phyloP scores from a whole-genome alignment of 2,329 filamentous ascomycete species.

The Calonectria crousiana region DNA sequence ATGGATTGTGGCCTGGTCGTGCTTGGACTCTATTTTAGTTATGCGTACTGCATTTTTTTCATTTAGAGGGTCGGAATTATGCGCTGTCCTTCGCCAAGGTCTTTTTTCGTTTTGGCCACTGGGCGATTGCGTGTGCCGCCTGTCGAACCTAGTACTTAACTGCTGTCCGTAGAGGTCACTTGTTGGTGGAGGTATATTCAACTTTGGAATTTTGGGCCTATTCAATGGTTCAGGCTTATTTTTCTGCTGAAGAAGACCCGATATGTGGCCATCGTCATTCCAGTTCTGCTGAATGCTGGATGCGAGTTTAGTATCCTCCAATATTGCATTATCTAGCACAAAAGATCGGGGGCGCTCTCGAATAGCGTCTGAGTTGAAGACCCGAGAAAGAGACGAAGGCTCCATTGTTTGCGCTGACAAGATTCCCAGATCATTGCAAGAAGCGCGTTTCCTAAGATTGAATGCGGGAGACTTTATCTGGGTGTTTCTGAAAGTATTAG shows the following conservation, averaged over 20 bases:
- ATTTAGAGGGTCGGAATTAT: not conserved
- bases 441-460: not conserved
- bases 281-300: not conserved
- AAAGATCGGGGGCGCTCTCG: not conserved
- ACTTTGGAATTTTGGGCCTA: no score
- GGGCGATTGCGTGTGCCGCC: no score
- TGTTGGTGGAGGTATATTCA: no score
- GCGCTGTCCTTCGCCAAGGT: not conserved
- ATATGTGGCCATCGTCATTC: not conserved
- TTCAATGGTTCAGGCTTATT: not conserved
- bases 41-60: not conserved
- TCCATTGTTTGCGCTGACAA: not conserved
- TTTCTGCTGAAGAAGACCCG: no score
- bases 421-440: not conserved
- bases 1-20: not conserved
- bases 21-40: not conserved
- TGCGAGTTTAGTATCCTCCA: not conserved
- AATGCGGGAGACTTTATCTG: not conserved
- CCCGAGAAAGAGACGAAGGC: not conserved
- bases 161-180: not conserved
- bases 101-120: not conserved
- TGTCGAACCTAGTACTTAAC: not conserved
- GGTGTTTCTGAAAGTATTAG: not conserved
- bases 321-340: not conserved
- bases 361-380: not conserved